phyloP scores from a whole-genome alignment of 345 rosid genomes.

The Linum tenue region DNA sequence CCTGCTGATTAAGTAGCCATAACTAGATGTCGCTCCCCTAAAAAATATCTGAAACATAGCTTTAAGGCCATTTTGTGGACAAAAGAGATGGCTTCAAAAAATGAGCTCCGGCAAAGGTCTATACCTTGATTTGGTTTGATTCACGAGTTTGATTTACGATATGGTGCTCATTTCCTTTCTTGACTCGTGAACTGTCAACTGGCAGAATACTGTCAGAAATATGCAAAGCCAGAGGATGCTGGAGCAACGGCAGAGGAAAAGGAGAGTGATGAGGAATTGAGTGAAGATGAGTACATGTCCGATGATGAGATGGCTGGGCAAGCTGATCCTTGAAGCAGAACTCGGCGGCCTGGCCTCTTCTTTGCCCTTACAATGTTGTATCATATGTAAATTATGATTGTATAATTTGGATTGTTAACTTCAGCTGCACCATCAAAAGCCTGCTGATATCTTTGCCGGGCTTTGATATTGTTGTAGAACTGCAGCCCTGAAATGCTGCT shows the following conservation, averaged over 20 bases:
- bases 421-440: too few relatives aligned
- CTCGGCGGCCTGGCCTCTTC: not conserved
- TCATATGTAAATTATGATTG: not conserved
- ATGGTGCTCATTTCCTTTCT: not conserved
- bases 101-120: not conserved
- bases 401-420: not conserved
- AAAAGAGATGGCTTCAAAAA: not conserved
- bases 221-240: slow-evolving; percentile 50
- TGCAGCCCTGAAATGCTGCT: not conserved
- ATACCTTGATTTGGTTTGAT: not conserved
- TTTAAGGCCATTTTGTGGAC: not conserved
- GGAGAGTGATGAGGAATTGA: slow-evolving; percentile 41
- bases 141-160: not conserved
- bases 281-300: slow-evolving; percentile 37
- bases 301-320: slow-evolving; percentile 42
- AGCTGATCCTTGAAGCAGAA: slow-evolving; percentile 30
- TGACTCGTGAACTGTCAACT: not conserved
- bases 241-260: slow-evolving; percentile 33
- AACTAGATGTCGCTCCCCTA: too few relatives aligned
- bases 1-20: too few relatives aligned
- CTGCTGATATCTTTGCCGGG: not conserved
- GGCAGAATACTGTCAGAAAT: slow-evolving; percentile 46
- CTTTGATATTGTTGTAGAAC: not conserved
- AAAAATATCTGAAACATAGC: too few relatives aligned
- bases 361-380: not conserved